Evolutionary conservation across 192 early-diverging fungal species (phyloP).

Genomic region (Dispira parvispora): DNA sequence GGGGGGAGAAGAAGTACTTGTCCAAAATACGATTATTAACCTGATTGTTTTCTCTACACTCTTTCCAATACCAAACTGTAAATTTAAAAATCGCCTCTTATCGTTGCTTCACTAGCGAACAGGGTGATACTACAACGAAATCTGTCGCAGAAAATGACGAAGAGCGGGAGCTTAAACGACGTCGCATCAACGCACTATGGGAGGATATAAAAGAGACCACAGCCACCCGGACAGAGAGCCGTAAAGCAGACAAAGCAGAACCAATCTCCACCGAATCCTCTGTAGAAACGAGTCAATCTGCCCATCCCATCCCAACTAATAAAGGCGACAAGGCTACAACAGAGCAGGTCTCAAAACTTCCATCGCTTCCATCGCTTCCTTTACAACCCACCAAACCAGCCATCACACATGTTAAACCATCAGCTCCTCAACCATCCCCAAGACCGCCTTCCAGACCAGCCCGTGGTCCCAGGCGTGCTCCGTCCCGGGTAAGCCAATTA

Average conservation of each 20-base stretch:
- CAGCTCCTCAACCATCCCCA: background rate
- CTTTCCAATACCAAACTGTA: background rate
- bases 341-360: background rate
- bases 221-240: background rate
- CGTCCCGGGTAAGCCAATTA: background rate
- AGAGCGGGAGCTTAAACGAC: background rate
- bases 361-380: background rate
- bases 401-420: background rate
- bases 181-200: background rate
- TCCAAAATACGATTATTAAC: background rate
- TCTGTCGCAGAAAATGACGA: background rate
- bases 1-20: background rate
- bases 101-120: background rate
- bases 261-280: no score
- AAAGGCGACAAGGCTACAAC: background rate
- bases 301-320: background rate
- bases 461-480: background rate
- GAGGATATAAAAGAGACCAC: background rate
- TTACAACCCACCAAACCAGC: background rate
- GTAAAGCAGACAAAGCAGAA: no score
- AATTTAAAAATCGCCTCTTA: background rate
- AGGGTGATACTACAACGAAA: background rate
- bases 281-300: no score
- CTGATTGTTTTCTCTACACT: background rate
- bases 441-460: background rate